These are phyloP conservation scores for Bjerkandera adusta DNA, from an alignment of 1,284 basidiomycete species.

Conservation along the genomic window DNA sequence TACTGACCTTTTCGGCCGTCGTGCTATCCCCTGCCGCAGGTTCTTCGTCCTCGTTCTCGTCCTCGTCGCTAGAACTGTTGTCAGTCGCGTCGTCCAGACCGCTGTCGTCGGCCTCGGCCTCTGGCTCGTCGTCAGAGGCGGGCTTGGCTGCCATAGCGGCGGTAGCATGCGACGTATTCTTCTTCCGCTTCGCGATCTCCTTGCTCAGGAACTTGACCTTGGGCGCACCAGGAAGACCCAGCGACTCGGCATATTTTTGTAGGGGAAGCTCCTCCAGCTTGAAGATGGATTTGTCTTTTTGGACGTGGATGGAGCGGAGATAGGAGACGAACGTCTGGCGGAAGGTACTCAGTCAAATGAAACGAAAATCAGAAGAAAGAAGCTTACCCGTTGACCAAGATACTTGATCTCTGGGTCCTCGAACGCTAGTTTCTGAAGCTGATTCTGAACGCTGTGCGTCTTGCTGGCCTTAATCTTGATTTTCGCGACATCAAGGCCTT, in stretches of 20 bases:
- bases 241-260: conserved; percentile 82
- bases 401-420: conserved; percentile 98
- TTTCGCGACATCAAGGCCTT: conserved; percentile 73
- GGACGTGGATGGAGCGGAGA: conserved; percentile 88
- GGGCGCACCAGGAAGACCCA: conserved; percentile 93
- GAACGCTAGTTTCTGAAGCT: conserved; percentile 92
- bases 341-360: conserved; percentile 7
- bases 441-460: conserved; percentile 82
- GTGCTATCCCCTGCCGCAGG: conserved; percentile 5
- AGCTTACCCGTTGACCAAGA: conserved; percentile 84
- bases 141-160: conserved; percentile 21
- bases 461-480: conserved; percentile 94
- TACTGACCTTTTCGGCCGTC: conserved; percentile 14
- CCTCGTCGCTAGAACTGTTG: conserved; percentile 27
- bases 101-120: conserved; percentile 24
- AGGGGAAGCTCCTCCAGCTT: conserved; percentile 82
- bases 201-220: conserved; percentile 90
- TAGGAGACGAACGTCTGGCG: conserved; percentile 97
- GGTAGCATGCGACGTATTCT: conserved; percentile 57
- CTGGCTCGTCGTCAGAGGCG: conserved; percentile 33
- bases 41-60: conserved; percentile 11
- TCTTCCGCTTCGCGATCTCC: conserved; percentile 71
- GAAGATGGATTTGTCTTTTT: conserved; percentile 94
- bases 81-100: conserved; percentile 23
- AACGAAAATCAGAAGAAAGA: conserved; percentile 1